Evolutionary conservation across 495 filamentous ascomycete genomes (phyloP).

Genomic region (Penicillium diatomitis): DNA sequence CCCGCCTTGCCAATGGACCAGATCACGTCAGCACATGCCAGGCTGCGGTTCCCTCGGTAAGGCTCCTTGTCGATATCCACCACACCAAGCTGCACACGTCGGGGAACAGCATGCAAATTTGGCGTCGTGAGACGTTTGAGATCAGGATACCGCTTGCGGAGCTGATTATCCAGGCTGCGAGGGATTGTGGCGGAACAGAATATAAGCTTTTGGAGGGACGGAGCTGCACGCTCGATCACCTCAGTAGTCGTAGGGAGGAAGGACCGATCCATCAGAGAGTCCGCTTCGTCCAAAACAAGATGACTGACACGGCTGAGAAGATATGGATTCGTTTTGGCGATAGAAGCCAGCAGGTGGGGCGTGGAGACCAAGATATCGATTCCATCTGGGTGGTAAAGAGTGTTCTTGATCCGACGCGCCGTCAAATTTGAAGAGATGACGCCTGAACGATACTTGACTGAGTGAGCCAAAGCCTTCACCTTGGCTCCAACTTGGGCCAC

Average conservation of each 20-base stretch:
- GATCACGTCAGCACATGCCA: conserved; percentile 90
- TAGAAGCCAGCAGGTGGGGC: conserved; percentile 76
- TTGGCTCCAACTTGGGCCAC: conserved; percentile 77
- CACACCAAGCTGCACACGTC: conserved; percentile 86
- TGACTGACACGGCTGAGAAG: conserved; percentile 79
- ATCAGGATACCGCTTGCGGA: conserved; percentile 72
- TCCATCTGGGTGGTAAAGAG: conserved; percentile 69
- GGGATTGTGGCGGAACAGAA: conserved; percentile 97
- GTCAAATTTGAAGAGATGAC: conserved; percentile 68
- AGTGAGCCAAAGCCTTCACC: conserved; percentile 72
- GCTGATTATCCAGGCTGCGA: conserved; percentile 69
- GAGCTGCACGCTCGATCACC: conserved; percentile 66
- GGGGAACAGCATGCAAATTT: conserved; percentile 90
- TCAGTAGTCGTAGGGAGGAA: conserved; percentile 74
- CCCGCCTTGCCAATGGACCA: conserved; percentile 84
- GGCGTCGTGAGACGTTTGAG: conserved; percentile 82
- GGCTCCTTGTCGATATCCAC: conserved; percentile 84
- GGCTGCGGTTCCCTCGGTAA: conserved; percentile 79
- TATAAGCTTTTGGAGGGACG: conserved; percentile 78
- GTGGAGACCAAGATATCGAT: conserved; percentile 84
- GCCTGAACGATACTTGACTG: conserved; percentile 70
- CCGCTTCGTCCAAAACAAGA: conserved; percentile 87
- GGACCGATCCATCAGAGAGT: conserved; percentile 86
- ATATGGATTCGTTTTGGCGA: conserved; percentile 79
- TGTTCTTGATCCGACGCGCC: conserved; percentile 72